Conservation (phyloP, 148 eudicot genomes). For the Spergularia bocconei region DNA sequence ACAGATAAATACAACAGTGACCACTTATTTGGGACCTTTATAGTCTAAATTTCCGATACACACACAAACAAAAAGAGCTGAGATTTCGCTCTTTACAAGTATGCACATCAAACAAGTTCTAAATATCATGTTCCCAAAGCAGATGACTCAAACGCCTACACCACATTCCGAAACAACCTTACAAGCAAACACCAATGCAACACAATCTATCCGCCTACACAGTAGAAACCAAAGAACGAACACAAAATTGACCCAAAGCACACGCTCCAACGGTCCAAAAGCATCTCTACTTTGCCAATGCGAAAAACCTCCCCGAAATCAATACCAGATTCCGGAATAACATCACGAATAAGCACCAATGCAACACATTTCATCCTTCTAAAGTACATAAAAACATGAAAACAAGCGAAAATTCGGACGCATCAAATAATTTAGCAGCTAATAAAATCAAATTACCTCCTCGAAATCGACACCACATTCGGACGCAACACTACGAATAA, state of each 20-base stretch:
- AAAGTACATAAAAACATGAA: not conserved
- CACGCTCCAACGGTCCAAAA: not conserved
- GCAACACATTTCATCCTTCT: not conserved
- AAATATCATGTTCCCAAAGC: not conserved
- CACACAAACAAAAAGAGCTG: not conserved
- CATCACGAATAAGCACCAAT: not conserved
- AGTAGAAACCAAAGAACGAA: not conserved
- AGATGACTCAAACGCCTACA: slow-evolving; percentile 38
- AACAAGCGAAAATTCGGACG: not conserved
- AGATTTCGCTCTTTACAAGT: not conserved
- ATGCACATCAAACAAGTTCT: not conserved
- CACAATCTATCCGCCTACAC: no score
- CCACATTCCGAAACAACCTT: slow-evolving; percentile 50
- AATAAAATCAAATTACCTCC: slow-evolving; percentile 35
- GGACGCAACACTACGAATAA: slow-evolving; percentile 55
- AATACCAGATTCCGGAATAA: slow-evolving; percentile 49
- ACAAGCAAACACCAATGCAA: not conserved
- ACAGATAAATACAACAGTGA: not conserved
- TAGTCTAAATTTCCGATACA: not conserved
- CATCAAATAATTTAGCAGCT: not conserved
- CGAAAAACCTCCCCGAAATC: slow-evolving; percentile 45
- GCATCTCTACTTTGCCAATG: slow-evolving; percentile 19
- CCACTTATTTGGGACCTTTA: not conserved
- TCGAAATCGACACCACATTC: slow-evolving; percentile 73
- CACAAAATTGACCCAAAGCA: not conserved